A percentile compares a stretch with the other conserved stretches of the same genome.
Evolutionary conservation across 225 moss, liverwort and hornwort species (phyloP).

Genomic region (Bryoerythrophyllum caledonicum): DNA sequence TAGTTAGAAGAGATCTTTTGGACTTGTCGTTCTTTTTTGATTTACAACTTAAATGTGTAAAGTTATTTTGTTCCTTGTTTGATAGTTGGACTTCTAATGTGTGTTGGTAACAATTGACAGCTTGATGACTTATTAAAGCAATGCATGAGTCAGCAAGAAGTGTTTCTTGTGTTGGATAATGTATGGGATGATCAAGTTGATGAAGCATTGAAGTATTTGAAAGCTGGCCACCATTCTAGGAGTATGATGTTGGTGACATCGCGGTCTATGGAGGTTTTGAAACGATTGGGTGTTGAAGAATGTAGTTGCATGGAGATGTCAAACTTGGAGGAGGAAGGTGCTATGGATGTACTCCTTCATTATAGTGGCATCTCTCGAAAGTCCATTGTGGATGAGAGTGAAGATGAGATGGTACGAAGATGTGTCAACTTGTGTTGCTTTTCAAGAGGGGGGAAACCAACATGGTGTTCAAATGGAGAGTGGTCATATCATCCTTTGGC

Average conservation of each 20-base stretch:
- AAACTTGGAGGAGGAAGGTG: background rate
- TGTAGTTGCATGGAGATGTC: background rate
- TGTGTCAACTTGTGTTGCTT: background rate
- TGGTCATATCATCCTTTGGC: background rate
- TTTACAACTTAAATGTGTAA: too few species aligned
- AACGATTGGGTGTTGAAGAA: background rate
- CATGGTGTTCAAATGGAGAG: accelerated
- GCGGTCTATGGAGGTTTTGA: background rate
- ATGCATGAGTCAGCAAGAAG: background rate
- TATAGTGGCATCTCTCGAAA: background rate
- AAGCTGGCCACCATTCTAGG: background rate
- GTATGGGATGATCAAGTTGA: background rate
- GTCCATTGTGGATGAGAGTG: background rate
- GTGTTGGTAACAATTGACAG: background rate
- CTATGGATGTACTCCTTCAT: background rate
- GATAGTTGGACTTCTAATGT: too few species aligned
- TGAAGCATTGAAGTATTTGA: background rate
- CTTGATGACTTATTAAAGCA: background rate
- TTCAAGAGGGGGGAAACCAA: background rate
- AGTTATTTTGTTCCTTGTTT: too few species aligned
- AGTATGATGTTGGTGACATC: background rate
- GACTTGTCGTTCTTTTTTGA: too few species aligned
- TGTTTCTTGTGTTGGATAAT: background rate
- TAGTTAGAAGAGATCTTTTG: too few species aligned
- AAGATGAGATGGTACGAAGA: accelerated